A percentile compares a stretch with the other conserved stretches of the same genome.
phyloP scores from a whole-genome alignment of 1,139 yeast species.

The Pichia sp. region DNA sequence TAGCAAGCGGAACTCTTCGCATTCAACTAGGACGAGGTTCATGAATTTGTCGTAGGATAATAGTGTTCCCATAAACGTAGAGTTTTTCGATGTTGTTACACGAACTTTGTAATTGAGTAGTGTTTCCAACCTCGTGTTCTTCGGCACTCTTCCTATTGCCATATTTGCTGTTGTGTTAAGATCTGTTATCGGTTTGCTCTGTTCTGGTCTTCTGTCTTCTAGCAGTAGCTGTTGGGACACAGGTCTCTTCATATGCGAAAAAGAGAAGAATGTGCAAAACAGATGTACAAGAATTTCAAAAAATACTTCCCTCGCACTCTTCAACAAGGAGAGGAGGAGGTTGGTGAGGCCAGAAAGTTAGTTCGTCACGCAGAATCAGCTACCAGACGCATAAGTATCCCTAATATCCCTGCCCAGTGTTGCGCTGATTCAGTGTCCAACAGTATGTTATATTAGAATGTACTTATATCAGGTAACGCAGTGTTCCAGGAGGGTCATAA shows the following conservation, averaged over 20 bases:
- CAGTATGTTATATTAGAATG: too few species aligned
- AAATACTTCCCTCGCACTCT: not conserved
- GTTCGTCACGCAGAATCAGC: too few species aligned
- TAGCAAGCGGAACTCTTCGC: slow-evolving; percentile 78
- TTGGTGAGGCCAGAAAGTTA: too few species aligned
- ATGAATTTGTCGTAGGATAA: slow-evolving; percentile 86
- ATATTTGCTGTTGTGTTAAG: slow-evolving; percentile 1
- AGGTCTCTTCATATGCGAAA: too few species aligned
- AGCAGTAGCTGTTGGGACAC: too few species aligned
- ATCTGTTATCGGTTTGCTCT: too few species aligned
- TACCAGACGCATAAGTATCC: too few species aligned
- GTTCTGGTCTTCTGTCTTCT: too few species aligned
- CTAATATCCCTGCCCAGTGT: too few species aligned
- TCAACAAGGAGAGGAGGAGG: not conserved
- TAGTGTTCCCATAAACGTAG: slow-evolving; percentile 73
- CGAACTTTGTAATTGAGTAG: slow-evolving; percentile 69
- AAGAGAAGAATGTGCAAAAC: not conserved
- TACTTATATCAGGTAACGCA: too few species aligned
- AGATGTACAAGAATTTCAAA: not conserved
- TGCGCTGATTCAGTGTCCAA: too few species aligned
- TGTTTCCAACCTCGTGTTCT: slow-evolving; percentile 44
- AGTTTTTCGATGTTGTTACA: slow-evolving; percentile 68
- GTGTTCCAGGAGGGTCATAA: too few species aligned
- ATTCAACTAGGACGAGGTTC: slow-evolving; percentile 80
- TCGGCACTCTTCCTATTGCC: slow-evolving; percentile 27